phyloP scores from a whole-genome alignment of 2,329 filamentous ascomycete species.

The Dactylonectria estremocensis region DNA sequence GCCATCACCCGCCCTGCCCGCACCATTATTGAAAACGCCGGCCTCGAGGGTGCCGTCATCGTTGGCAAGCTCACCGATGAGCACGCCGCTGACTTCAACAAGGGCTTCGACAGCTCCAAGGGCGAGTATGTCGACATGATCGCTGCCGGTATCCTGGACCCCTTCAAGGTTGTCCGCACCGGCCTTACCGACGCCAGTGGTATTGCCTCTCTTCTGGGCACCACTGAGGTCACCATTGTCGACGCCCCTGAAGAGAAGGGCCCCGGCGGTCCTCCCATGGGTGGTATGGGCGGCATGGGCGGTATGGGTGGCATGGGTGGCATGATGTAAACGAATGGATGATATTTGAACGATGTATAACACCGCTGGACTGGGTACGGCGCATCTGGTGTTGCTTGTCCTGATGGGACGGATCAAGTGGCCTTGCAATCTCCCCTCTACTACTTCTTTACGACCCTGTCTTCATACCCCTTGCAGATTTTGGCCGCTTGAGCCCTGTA shows the following conservation, averaged over 20 bases:
- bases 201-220: conserved; percentile 96
- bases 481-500: conserved; percentile 53
- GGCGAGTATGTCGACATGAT: conserved; percentile 99
- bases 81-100: conserved; percentile 94
- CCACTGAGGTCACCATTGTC: conserved; percentile 97
- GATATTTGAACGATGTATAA: conserved; percentile 49
- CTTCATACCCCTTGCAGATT: conserved; percentile 50
- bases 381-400: conserved; percentile 68
- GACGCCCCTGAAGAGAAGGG: conserved; percentile 96
- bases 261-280: conserved; percentile 71
- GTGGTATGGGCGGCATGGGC: conserved; percentile 77
- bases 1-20: conserved; percentile 96
- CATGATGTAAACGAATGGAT: conserved; percentile 68
- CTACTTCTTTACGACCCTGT: conserved; percentile 44
- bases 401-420: conserved; percentile 50
- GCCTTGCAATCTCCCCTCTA: conserved; percentile 55
- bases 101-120: conserved; percentile 96
- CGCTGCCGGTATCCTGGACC: conserved; percentile 94
- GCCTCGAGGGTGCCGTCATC: conserved; percentile 93
- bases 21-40: conserved; percentile 98
- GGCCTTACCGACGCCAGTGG: conserved; percentile 95
- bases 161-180: conserved; percentile 99
- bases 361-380: conserved; percentile 52
- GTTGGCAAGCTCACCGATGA: conserved; percentile 99
- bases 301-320: conserved; percentile 70